Percentiles rank a stretch among this genome's conserved stretches.
Conservation (phyloP, 2,329 filamentous ascomycete species). For the Gnomoniopsis sp. region DNA sequence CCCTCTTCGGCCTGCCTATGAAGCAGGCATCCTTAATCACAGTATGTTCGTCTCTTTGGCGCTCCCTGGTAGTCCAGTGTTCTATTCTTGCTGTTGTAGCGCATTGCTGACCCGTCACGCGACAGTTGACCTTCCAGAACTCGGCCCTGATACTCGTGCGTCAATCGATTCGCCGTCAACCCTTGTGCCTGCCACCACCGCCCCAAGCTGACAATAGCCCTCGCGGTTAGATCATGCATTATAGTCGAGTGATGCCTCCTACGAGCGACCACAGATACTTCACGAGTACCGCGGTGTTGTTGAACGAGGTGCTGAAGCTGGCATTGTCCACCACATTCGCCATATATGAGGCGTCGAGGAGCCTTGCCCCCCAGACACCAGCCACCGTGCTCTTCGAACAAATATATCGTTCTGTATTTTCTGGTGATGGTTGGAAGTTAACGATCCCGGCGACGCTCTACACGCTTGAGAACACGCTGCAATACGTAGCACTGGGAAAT, state of each 20-base stretch:
- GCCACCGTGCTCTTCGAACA: slow-evolving; percentile 77
- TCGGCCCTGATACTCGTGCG: slow-evolving; percentile 70
- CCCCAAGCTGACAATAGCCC: slow-evolving; percentile 6
- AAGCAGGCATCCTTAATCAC: slow-evolving; percentile 67
- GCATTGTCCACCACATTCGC: slow-evolving; percentile 81
- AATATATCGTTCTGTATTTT: slow-evolving; percentile 77
- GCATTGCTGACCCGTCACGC: slow-evolving; percentile 23
- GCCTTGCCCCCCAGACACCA: slow-evolving; percentile 73
- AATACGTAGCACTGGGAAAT: slow-evolving; percentile 89
- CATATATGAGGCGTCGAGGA: slow-evolving; percentile 80
- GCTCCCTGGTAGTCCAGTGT: not conserved
- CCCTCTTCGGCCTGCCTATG: slow-evolving; percentile 58
- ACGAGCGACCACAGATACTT: slow-evolving; percentile 83
- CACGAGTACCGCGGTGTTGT: slow-evolving; percentile 87
- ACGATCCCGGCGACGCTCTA: slow-evolving; percentile 86
- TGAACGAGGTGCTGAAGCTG: slow-evolving; percentile 90
- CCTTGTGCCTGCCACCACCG: not conserved
- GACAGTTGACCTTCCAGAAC: slow-evolving; percentile 74
- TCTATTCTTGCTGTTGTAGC: not conserved
- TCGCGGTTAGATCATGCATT: slow-evolving; percentile 73
- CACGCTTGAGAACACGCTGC: slow-evolving; percentile 87
- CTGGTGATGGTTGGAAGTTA: slow-evolving; percentile 90
- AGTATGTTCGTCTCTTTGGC: slow-evolving; percentile 38
- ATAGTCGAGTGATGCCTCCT: slow-evolving; percentile 89
- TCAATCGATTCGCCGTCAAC: slow-evolving; percentile 10